Evolutionary conservation across 139 green algal species (phyloP).

Genomic region (Medakamo hakoo): DNA sequence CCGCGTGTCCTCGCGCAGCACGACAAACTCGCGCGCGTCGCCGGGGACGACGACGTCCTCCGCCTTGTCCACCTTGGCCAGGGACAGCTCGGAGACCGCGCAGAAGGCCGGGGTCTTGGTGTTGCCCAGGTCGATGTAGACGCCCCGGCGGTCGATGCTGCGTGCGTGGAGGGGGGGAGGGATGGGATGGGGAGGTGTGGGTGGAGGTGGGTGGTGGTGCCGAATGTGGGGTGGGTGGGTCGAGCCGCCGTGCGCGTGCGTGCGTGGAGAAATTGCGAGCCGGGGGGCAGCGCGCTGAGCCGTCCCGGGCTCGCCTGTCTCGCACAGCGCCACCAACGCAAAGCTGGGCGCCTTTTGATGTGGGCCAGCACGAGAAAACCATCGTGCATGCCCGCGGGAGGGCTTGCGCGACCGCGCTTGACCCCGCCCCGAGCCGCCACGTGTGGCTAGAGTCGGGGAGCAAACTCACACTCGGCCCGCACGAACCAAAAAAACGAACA

Average conservation of each 20-base stretch:
- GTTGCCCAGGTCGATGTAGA: constrained; percentile 86
- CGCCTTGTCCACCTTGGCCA: constrained; percentile 26
- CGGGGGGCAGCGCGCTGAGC: background rate
- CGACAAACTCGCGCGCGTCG: constrained; percentile 66
- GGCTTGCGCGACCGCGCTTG: background rate
- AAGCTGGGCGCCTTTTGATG: background rate
- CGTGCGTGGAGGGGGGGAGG: background rate
- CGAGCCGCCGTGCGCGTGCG: too few relatives aligned
- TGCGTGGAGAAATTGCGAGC: background rate
- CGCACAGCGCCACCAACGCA: too few relatives aligned
- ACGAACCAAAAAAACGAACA: too few relatives aligned
- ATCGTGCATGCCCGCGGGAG: background rate
- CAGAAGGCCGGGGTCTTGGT: constrained; percentile 76
- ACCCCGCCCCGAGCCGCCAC: background rate
- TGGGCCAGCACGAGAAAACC: background rate
- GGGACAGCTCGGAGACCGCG: constrained; percentile 53
- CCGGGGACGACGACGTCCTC: constrained; percentile 43
- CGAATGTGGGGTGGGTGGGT: constrained; percentile 7
- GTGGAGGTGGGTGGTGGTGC: constrained; percentile 13
- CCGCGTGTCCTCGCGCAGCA: constrained; percentile 56
- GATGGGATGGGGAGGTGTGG: background rate
- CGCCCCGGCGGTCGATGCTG: constrained; percentile 64
- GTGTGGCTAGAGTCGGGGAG: background rate
- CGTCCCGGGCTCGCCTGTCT: background rate
- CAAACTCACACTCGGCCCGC: background rate